Conservation (phyloP, 2,329 filamentous ascomycete species). For the Cyclaneusma minus region DNA sequence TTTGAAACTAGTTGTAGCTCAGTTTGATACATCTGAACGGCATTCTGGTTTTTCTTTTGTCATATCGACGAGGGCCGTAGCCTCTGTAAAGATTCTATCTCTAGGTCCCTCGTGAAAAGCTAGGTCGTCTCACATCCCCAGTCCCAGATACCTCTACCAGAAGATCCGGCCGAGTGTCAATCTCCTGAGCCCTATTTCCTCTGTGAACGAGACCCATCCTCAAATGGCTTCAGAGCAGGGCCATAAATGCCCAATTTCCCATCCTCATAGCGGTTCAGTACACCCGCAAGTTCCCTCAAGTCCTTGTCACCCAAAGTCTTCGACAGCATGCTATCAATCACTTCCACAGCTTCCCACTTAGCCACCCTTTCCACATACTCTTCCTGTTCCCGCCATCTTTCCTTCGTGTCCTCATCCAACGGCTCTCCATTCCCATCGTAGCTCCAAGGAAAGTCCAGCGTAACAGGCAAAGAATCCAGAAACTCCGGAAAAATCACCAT, state of each 20-base stretch:
- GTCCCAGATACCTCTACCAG: too few relatives aligned
- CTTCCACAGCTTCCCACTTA: not conserved
- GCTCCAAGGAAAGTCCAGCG: not conserved
- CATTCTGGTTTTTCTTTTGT: too few relatives aligned
- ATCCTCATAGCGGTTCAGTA: slow-evolving; percentile 1
- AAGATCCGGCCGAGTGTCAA: too few relatives aligned
- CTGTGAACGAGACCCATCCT: too few relatives aligned
- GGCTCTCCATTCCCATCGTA: slow-evolving; percentile 1
- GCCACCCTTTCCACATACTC: slow-evolving; percentile 1
- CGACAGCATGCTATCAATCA: slow-evolving; percentile 1
- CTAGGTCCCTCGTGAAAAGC: too few relatives aligned
- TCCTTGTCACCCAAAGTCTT: slow-evolving; percentile 1
- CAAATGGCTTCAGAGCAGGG: slow-evolving; percentile 1
- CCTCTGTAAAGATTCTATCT: too few relatives aligned
- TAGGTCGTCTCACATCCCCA: too few relatives aligned
- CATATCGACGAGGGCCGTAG: too few relatives aligned
- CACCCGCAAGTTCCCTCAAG: slow-evolving; percentile 1
- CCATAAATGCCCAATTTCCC: slow-evolving; percentile 1
- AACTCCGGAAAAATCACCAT: slow-evolving; percentile 10
- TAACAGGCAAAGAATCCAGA: slow-evolving; percentile 6
- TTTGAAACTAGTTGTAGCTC: slow-evolving; percentile 1
- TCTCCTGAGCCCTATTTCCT: too few relatives aligned
- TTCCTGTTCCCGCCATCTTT: slow-evolving; percentile 1
- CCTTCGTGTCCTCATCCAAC: slow-evolving; percentile 1
- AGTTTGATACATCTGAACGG: too few relatives aligned